Conservation (phyloP, 768 basidiomycete genomes). For the Tubosaeta sp. region DNA sequence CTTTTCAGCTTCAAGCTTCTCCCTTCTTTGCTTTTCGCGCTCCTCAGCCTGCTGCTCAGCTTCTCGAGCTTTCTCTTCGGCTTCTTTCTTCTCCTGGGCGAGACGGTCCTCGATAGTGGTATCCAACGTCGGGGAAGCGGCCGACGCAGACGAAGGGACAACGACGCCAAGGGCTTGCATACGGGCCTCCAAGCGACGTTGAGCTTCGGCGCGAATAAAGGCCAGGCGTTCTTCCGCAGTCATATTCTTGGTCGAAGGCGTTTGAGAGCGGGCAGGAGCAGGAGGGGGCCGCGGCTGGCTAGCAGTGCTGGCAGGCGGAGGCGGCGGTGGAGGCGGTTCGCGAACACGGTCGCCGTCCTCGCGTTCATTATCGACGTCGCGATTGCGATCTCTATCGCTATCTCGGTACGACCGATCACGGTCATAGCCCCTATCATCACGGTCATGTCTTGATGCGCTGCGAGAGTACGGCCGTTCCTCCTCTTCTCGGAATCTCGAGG, state of each 20-base stretch:
- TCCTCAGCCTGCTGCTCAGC: conserved; percentile 83
- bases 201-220: conserved; percentile 73
- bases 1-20: conserved; percentile 73
- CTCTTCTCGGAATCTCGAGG: conserved; percentile 34
- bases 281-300: conserved; percentile 48
- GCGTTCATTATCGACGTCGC: conserved; percentile 29
- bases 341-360: conserved; percentile 30
- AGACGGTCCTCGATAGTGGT: conserved; percentile 81
- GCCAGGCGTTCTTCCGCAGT: conserved; percentile 79
- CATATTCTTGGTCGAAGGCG: conserved; percentile 68
- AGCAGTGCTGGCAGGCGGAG: conserved; percentile 32
- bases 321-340: conserved; percentile 42
- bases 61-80: conserved; percentile 73
- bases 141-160: conserved; percentile 30
- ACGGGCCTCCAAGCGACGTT: conserved; percentile 76
- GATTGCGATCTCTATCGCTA: conserved; percentile 16
- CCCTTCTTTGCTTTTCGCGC: conserved; percentile 65
- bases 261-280: conserved; percentile 53
- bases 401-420: conserved; percentile 31
- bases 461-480: conserved; percentile 55
- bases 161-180: conserved; percentile 81
- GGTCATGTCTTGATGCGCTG: conserved; percentile 33
- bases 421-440: conserved; percentile 37
- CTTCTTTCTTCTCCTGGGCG: conserved; percentile 83
- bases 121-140: conserved; percentile 56